Evolutionary conservation across 805 yeast species (phyloP).

Genomic region (Pichia gijzeniarum): DNA sequence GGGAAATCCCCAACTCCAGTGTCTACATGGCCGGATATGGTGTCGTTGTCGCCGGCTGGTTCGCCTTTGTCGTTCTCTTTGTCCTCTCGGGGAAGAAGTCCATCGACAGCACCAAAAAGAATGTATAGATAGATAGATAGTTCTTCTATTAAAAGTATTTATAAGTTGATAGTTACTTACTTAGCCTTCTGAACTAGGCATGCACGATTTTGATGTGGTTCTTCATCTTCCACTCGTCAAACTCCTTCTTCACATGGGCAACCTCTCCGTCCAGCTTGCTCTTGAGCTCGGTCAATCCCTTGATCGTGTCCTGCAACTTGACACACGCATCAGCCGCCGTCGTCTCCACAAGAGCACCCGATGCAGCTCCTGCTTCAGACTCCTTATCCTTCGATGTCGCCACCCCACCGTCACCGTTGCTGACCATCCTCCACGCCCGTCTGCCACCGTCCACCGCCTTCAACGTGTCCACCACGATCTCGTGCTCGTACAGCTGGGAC

Average conservation of each 20-base stretch:
- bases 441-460: constrained; percentile 48
- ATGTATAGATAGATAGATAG: constrained; percentile 8
- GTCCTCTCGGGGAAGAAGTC: constrained; percentile 27
- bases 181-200: no score
- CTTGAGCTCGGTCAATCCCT: constrained; percentile 39
- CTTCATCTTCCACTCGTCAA: constrained; percentile 44
- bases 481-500: constrained; percentile 40
- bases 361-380: neutral
- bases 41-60: constrained; percentile 70
- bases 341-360: constrained; percentile 66
- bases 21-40: constrained; percentile 71
- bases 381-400: neutral
- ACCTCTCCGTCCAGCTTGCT: constrained; percentile 35
- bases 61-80: constrained; percentile 65
- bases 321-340: constrained; percentile 71
- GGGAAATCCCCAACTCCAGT: constrained; percentile 92
- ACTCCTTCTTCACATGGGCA: constrained; percentile 34
- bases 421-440: constrained; percentile 87
- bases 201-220: constrained; percentile 43
- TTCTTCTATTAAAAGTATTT: neutral
- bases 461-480: constrained; percentile 55
- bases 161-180: no score
- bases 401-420: constrained; percentile 46
- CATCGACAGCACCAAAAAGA: constrained; percentile 17
- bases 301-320: constrained; percentile 48